Evolutionary conservation across 2,329 filamentous ascomycete species (phyloP), one percentile per base, ranked within the genome.

Genomic region (Fusarium sp.): DNA sequence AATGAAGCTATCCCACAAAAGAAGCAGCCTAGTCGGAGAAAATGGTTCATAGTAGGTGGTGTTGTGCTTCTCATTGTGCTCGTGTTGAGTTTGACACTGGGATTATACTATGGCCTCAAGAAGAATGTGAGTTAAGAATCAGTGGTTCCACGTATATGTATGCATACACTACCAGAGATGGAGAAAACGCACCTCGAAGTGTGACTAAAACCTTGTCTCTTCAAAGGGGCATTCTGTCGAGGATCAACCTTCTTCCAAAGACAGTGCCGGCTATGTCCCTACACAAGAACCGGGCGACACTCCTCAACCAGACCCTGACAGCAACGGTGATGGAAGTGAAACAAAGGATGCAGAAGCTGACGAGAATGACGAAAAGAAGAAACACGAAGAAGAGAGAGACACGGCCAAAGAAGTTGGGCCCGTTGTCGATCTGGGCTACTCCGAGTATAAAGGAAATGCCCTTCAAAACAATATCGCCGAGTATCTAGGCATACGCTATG

Each of bases 401-500:
- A 28, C 10, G 22, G 19, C 35, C 38, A 24, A 39, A 12, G 60
- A 26, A 35, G n/a, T 54, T 6, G 54, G 59, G 0, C 66, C 59
- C 4, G 53, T 65, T 13, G 70, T 79, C 42, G 75, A 82, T 59
- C 73, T 83, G 22, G 77, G 76, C 26, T 83, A 83, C 56, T 75
- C 80, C n/a, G 69, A 69, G 25, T 83, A 83, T 52, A 73, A 75
- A 24, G 81, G 81, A 26, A 69, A 70, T 4, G 64, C 71, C 3
- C 72, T 80, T 5, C 61, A 68, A 24, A 75, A 70, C 26, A 76
- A 75, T n/a, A 74, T 84, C 28, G 76, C 76, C 45, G 74, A 81
- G 65, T 84, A 78, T 66, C 73, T 81, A 4, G 81, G 81, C 11
- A 73, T 82, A 71, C 81, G 83, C 39, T 87, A 80, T 68, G 84